Evolutionary conservation across 768 basidiomycete species (phyloP), one percentile per base, ranked within the genome.

Genomic region (Arthromyces matolae): DNA sequence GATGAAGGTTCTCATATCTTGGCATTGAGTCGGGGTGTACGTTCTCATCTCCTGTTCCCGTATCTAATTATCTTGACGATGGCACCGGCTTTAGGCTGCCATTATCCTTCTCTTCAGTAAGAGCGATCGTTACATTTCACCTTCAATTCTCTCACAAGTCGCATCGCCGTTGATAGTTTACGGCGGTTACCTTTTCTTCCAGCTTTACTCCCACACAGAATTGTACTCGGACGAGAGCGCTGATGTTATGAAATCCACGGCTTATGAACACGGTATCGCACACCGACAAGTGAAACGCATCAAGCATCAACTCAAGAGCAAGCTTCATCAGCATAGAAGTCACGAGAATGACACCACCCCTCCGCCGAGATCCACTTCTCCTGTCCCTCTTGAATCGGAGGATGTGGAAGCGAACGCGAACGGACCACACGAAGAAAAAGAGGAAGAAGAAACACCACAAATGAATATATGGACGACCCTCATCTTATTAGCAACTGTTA

Each of bases 91-190:
- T 1, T 51, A 88, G 84, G 83, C 84, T 24, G 77, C 91, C 1
- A 73, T 93, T 45, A 82, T 93, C 45, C 75, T 92, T 9, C 75
- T 92, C 10, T 74, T 88, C 66, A 84, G 86, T 89, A 63, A 50
- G 82, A 53, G 8, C 1, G 2, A 29, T 36, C 19, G 23, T 33
- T 14, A n/a, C n/a, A n/a, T 40, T 45, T 14, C 7, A 14, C 3
- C 16, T 5, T 6, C 18, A 13, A 44, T 8, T 24, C 70, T 68
- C 73, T 56, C 67, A 72, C 22, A 57, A 24, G 25, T 36, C n/a
- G n/a, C 31, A 42, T n/a, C 27, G 22, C 49, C 42, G 60, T 72
- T 27, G 76, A 19, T 25, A 90, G 86, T 89, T 50, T 92, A 92
- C 60, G 70, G 57, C 2, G 75, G 73, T n/a, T 89, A 86, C 57